These are phyloP conservation scores for Diddensiella caesifluorescens DNA, from an alignment of 805 yeast genomes.

Conservation along the genomic window DNA sequence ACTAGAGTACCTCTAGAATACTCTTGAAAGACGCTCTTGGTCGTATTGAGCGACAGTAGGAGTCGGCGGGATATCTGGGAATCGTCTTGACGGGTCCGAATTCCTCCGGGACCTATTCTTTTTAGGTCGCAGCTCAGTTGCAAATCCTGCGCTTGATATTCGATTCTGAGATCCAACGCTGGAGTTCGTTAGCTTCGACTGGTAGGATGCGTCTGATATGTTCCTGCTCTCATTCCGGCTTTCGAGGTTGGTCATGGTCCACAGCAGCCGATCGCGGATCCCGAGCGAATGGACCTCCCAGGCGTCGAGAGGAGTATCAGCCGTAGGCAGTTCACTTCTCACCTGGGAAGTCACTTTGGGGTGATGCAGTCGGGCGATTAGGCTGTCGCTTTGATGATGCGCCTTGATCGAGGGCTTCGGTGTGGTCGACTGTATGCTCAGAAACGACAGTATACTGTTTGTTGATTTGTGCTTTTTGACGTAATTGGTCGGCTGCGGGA, in stretches of 20 bases:
- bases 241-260: constrained; percentile 16
- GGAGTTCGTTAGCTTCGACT: not conserved
- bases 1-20: not conserved
- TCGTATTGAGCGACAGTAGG: constrained; percentile 15
- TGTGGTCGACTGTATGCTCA: constrained; percentile 6
- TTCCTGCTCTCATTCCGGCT: constrained; percentile 9
- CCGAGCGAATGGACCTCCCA: constrained; percentile 20
- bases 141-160: constrained; percentile 20
- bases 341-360: constrained; percentile 1
- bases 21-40: constrained; percentile 14
- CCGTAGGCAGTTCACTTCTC: not conserved
- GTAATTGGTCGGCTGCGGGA: constrained; percentile 3
- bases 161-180: constrained; percentile 4
- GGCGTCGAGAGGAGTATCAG: constrained; percentile 14
- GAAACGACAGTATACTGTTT: constrained; percentile 12
- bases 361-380: constrained; percentile 6
- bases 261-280: constrained; percentile 11
- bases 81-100: constrained; percentile 4
- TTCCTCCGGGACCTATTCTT: not conserved
- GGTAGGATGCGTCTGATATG: constrained; percentile 12
- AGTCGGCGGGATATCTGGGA: no score
- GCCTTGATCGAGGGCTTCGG: constrained; percentile 10
- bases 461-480: constrained; percentile 15
- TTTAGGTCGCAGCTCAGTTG: constrained; percentile 4
- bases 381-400: constrained; percentile 16